Evolutionary conservation across 1,284 basidiomycete genomes (phyloP), one percentile per base, ranked within the genome.

Genomic region (Irpex lacteus): DNA sequence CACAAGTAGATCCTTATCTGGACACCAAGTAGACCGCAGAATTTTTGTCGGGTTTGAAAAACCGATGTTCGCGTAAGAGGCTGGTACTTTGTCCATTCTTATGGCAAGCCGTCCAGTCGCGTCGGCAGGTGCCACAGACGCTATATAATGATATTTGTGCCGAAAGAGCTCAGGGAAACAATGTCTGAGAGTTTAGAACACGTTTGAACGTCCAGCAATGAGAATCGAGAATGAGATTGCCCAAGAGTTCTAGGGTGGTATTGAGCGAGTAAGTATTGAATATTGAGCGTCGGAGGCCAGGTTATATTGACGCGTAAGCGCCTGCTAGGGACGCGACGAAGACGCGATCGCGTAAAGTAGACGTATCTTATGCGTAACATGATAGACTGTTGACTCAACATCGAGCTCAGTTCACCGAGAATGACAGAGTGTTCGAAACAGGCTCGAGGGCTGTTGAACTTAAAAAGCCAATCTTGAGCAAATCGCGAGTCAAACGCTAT

Each of bases 1-100:
- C 18, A 88, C 78, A 8, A 92, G 77, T 36, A 94, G 78, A 75
- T 94, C 92, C 75, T 94, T 94, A 77, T 93, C 92, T 15, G 91
- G 92, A 73, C 92, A 92, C 71, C 92, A 94, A 61, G 92, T 85
- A 18, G 86, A 82, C 8, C 76, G 64, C 21, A 91, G 75, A 26
- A 93, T 70, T 52, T 87, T 84, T 60, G 82, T 84, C 47, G 83
- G 76, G 8, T 82, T 77, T 5, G 88, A 83, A 9, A 91, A 75
- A 34, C 80, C 82, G 40, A 89, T 74, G 44, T 77, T 80, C n/a
- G 86, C 85, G 59, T 92, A 79, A 57, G 84, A 81, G 18, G 82
- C 76, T 36, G 54, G 54, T 18, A 36, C 34, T 34, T 56, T 56
- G 26, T 56, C 32, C 54, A 56, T 56, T 15, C 11, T 36, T 7